A percentile compares a stretch with the other conserved stretches of the same genome.
These are phyloP conservation scores for Melampsora americana DNA, from an alignment of 1,284 basidiomycete genomes.

Conservation along the genomic window DNA sequence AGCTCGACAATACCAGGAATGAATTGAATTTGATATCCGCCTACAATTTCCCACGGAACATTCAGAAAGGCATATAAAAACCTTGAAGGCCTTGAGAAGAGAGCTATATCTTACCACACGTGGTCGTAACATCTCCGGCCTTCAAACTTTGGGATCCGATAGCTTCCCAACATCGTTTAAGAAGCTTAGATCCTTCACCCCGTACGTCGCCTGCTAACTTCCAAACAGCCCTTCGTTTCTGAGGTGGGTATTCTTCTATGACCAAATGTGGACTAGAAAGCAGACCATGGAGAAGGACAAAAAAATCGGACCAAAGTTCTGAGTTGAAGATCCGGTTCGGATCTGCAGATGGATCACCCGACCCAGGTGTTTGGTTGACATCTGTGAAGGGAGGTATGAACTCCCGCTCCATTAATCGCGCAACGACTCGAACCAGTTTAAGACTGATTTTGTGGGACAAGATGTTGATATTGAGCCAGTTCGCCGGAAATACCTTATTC, in stretches of 20 bases:
- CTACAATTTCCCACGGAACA: neutral
- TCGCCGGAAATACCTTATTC: slow-evolving; percentile 82
- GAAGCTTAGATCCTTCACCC: slow-evolving; percentile 81
- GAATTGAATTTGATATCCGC: slow-evolving; percentile 53
- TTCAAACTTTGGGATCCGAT: slow-evolving; percentile 66
- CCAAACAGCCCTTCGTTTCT: slow-evolving; percentile 94
- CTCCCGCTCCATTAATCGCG: slow-evolving; percentile 70
- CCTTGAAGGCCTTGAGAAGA: neutral
- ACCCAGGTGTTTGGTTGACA: neutral
- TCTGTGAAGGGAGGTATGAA: slow-evolving; percentile 67
- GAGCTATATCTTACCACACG: slow-evolving; percentile 46
- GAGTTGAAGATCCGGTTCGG: slow-evolving; percentile 64
- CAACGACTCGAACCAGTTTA: slow-evolving; percentile 79
- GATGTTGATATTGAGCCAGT: slow-evolving; percentile 89
- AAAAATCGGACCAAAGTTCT: slow-evolving; percentile 74
- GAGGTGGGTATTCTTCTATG: slow-evolving; percentile 89
- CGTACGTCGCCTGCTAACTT: slow-evolving; percentile 89
- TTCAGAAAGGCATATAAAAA: neutral
- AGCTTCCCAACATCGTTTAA: slow-evolving; percentile 80
- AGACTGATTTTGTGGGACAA: slow-evolving; percentile 82
- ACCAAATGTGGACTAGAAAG: slow-evolving; percentile 84
- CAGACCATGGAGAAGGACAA: slow-evolving; percentile 77
- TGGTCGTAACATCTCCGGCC: slow-evolving; percentile 57
- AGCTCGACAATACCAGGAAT: slow-evolving; percentile 77
- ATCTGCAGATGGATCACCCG: neutral